Evolutionary conservation across 768 basidiomycete species (phyloP).

Genomic region (Mycena maculata): DNA sequence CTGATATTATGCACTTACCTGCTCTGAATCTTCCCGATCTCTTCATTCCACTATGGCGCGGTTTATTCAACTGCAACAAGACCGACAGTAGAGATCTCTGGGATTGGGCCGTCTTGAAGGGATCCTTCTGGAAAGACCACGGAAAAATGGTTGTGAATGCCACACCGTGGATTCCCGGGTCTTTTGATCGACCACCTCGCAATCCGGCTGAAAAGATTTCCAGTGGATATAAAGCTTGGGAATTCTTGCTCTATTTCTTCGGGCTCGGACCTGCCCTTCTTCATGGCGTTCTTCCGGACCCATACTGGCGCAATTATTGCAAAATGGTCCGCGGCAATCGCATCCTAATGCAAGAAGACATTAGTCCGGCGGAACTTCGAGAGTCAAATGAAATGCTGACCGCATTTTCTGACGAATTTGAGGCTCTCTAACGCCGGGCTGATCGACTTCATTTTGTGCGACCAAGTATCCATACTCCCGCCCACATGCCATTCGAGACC

Average conservation of each 20-base stretch:
- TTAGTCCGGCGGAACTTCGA: constrained; percentile 30
- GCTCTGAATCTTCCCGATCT: constrained; percentile 40
- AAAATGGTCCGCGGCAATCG: constrained; percentile 38
- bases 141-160: constrained; percentile 33
- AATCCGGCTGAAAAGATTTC: constrained; percentile 36
- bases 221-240: constrained; percentile 46
- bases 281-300: constrained; percentile 28
- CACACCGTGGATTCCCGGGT: constrained; percentile 46
- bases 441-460: constrained; percentile 46
- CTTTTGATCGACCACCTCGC: constrained; percentile 44
- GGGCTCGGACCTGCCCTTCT: constrained; percentile 43
- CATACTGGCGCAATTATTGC: constrained; percentile 42
- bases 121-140: constrained; percentile 35
- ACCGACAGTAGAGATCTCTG: constrained; percentile 32
- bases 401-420: constrained; percentile 44
- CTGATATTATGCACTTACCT: constrained; percentile 47
- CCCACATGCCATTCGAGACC: constrained; percentile 42
- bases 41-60: constrained; percentile 38
- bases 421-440: constrained; percentile 41
- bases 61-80: constrained; percentile 28
- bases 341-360: constrained; percentile 34
- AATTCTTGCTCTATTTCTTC: constrained; percentile 42
- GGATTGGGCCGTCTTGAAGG: constrained; percentile 35
- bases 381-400: constrained; percentile 32
- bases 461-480: constrained; percentile 42